phyloP scores from a whole-genome alignment of 192 early-diverging fungal species.

The Dissophora globulifera region DNA sequence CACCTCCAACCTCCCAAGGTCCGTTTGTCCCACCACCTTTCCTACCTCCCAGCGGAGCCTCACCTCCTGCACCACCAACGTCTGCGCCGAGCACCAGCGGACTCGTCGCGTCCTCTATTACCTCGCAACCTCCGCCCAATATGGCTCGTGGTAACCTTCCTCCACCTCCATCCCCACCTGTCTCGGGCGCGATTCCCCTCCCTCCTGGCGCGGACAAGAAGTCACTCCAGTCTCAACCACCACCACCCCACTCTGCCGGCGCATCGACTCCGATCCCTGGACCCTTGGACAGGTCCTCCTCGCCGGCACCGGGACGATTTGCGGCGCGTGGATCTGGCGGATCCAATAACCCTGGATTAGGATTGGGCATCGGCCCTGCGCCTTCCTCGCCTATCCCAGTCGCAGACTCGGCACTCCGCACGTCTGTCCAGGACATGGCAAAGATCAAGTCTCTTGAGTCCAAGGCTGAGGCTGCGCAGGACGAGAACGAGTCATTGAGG shows the following conservation, averaged over 20 bases:
- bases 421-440: constrained; percentile 1
- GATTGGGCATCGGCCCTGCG: constrained; percentile 11
- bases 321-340: constrained; percentile 15
- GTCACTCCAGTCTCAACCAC: neutral
- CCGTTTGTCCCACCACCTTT: constrained; percentile 6
- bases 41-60: neutral
- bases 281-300: constrained; percentile 24
- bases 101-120: neutral
- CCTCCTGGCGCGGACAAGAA: constrained; percentile 9
- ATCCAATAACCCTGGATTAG: neutral
- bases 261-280: constrained; percentile 51
- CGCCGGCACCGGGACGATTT: constrained; percentile 13
- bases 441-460: constrained; percentile 29
- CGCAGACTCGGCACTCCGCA: neutral
- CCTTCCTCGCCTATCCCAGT: constrained; percentile 1
- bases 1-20: neutral
- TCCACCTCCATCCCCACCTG: constrained; percentile 23
- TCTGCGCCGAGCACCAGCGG: constrained; percentile 5
- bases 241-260: constrained; percentile 5
- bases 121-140: neutral
- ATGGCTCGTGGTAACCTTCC: constrained; percentile 16
- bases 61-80: constrained; percentile 1
- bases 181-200: constrained; percentile 11
- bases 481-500: constrained; percentile 21
- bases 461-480: constrained; percentile 10